Evolutionary conservation across 768 basidiomycete species (phyloP).

Genomic region (Russula olivacea): DNA sequence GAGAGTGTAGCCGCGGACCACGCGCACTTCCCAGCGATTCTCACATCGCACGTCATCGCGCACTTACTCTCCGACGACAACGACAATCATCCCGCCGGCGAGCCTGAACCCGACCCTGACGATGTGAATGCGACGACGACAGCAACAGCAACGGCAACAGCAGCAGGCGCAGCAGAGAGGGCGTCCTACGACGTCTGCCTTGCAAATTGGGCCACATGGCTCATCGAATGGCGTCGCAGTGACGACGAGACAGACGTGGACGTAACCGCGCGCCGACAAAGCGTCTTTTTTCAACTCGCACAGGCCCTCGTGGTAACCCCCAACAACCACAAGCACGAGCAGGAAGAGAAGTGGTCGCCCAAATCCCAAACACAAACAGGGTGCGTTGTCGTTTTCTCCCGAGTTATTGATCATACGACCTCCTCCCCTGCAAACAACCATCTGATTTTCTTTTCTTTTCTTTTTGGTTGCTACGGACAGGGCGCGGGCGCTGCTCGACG

Average conservation of each 20-base stretch:
- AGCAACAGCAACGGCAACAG: conserved; percentile 26
- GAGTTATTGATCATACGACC: no score
- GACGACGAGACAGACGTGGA: conserved; percentile 32
- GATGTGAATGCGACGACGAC: conserved; percentile 19
- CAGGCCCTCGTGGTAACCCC: conserved; percentile 39
- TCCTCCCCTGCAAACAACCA: not conserved
- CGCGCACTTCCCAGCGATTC: conserved; percentile 43
- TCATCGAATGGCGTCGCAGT: conserved; percentile 39
- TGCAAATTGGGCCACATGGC: conserved; percentile 68
- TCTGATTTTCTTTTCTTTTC: no score
- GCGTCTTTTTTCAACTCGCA: conserved; percentile 42
- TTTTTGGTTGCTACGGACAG: conserved; percentile 13
- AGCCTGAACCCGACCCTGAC: not conserved
- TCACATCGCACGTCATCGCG: conserved; percentile 44
- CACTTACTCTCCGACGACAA: conserved; percentile 30
- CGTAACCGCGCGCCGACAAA: conserved; percentile 38
- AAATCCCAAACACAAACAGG: conserved; percentile 30
- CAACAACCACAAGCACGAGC: conserved; percentile 1
- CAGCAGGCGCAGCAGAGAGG: conserved; percentile 18
- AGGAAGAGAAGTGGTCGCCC: conserved; percentile 15
- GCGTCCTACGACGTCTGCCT: conserved; percentile 53
- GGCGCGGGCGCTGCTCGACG: conserved; percentile 36
- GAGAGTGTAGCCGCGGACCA: conserved; percentile 53
- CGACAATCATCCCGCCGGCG: conserved; percentile 10
- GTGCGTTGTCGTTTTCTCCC: conserved; percentile 32